A percentile compares a stretch with the other conserved stretches of the same genome.
These are phyloP conservation scores for Ceratobasidium papillatum DNA, from an alignment of 1,284 basidiomycete genomes.

Conservation along the genomic window DNA sequence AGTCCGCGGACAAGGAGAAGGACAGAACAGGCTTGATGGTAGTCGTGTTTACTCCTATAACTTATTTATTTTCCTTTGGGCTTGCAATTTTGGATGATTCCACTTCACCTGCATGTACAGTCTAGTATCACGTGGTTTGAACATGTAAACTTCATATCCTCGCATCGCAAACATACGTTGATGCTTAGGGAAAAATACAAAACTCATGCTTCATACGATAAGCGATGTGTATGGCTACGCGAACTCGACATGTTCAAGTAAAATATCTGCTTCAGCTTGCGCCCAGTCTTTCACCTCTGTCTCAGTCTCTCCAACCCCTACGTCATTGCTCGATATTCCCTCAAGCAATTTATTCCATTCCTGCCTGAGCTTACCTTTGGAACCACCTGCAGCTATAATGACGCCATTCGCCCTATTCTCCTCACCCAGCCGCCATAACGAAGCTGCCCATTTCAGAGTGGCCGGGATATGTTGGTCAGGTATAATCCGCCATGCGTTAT, in stretches of 20 bases:
- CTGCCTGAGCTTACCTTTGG: constrained; percentile 17
- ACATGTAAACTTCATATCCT: neutral
- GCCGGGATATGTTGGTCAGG: constrained; percentile 25
- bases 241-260: constrained; percentile 20
- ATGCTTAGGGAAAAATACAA: too few species aligned
- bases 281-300: too few species aligned
- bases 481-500: constrained; percentile 32
- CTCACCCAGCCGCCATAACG: constrained; percentile 5
- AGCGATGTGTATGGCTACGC: neutral
- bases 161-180: too few species aligned
- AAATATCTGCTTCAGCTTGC: neutral
- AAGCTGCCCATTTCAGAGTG: constrained; percentile 7
- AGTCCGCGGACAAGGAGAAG: constrained; percentile 19
- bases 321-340: neutral
- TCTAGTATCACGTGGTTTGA: neutral
- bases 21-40: constrained; percentile 20
- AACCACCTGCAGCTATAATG: constrained; percentile 18
- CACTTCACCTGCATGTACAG: neutral
- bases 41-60: neutral
- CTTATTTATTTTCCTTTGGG: constrained; percentile 37
- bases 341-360: constrained; percentile 26
- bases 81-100: neutral
- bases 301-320: neutral
- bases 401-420: neutral
- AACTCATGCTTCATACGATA: neutral